Conservation (phyloP, 345 rosid genomes). For the Triadica sebifera region DNA sequence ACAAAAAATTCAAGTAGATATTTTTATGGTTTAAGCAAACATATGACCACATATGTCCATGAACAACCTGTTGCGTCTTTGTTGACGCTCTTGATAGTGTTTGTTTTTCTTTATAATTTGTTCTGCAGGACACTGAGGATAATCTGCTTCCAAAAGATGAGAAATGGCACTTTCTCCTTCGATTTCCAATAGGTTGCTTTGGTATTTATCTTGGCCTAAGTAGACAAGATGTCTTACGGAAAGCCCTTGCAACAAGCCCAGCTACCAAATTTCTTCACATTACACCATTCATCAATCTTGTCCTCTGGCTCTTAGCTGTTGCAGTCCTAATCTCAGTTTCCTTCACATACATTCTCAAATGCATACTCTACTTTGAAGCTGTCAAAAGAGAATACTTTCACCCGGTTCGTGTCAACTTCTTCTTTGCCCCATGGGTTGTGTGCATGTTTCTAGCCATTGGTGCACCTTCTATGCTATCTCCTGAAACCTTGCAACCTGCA, state of each 20-base stretch:
- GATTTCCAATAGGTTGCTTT: conserved; percentile 82
- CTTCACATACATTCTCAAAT: conserved; percentile 72
- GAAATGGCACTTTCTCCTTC: conserved; percentile 87
- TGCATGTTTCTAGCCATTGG: conserved; percentile 90
- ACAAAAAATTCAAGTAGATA: no score
- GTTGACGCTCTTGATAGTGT: no score
- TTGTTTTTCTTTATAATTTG: not conserved
- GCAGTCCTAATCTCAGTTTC: conserved; percentile 55
- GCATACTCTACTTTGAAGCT: conserved; percentile 92
- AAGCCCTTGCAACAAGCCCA: conserved; percentile 64
- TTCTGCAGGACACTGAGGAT: conserved; percentile 70
- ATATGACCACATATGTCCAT: no score
- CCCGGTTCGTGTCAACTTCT: conserved; percentile 84
- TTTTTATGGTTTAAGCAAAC: no score
- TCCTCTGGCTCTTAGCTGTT: conserved; percentile 64
- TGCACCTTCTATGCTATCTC: conserved; percentile 49
- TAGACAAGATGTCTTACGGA: conserved; percentile 91
- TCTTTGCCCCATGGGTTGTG: conserved; percentile 96
- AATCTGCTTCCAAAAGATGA: conserved; percentile 89
- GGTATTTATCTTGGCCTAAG: conserved; percentile 92
- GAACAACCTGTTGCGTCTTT: no score
- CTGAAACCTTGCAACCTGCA: conserved; percentile 56
- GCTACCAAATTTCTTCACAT: conserved; percentile 69
- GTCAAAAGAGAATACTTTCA: conserved; percentile 86
- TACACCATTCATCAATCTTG: conserved; percentile 61